Evolutionary conservation across 75 land plant species (phyloP).

Genomic region (Pinus tabuliformis): DNA sequence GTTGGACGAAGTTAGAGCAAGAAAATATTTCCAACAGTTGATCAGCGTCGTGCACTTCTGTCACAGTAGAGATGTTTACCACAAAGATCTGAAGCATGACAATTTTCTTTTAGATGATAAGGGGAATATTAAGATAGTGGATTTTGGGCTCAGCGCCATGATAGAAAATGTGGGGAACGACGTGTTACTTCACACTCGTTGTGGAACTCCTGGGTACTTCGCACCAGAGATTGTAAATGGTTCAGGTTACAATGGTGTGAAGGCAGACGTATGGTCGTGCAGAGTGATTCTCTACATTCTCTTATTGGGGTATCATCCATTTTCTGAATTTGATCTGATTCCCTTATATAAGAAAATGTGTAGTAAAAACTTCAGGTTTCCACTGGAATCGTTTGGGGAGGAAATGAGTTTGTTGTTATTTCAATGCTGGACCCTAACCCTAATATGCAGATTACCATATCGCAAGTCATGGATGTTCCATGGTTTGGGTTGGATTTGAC

Average conservation of each 20-base stretch:
- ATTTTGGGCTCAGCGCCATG: slow-evolving; percentile 22
- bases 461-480: slow-evolving; percentile 37
- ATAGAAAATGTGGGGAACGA: neutral
- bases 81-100: slow-evolving; percentile 26
- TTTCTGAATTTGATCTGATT: slow-evolving; percentile 47
- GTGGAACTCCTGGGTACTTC: slow-evolving; percentile 59
- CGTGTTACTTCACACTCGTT: slow-evolving; percentile 32
- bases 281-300: slow-evolving; percentile 49
- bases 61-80: neutral
- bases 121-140: slow-evolving; percentile 26
- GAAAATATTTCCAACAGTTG: neutral
- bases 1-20: no score
- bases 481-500: no score
- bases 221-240: slow-evolving; percentile 73
- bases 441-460: slow-evolving; percentile 29
- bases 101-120: slow-evolving; percentile 27
- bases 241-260: slow-evolving; percentile 46
- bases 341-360: slow-evolving; percentile 56
- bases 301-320: slow-evolving; percentile 39
- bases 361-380: slow-evolving; percentile 58
- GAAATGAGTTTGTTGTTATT: slow-evolving; percentile 5
- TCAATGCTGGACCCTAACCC: slow-evolving; percentile 61
- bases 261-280: slow-evolving; percentile 67
- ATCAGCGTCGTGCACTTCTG: neutral
- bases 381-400: slow-evolving; percentile 44